Percentiles rank a stretch among this genome's conserved stretches.
Conservation (phyloP, 768 basidiomycete species). For the Lactarius evosmus region DNA sequence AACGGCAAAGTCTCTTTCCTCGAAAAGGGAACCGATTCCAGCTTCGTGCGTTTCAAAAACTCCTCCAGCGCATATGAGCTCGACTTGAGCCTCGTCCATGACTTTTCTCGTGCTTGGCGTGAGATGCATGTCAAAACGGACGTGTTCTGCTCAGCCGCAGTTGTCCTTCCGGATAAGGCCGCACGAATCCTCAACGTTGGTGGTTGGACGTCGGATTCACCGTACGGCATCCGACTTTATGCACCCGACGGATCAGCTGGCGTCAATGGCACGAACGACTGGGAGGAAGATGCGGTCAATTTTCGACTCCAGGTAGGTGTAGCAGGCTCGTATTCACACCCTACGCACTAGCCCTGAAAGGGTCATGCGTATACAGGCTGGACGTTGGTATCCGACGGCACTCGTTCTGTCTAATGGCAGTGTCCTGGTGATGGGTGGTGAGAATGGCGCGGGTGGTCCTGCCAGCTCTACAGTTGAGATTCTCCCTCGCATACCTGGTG, state of each 20-base stretch:
- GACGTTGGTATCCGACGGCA: slow-evolving; percentile 72
- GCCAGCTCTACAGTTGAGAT: slow-evolving; percentile 70
- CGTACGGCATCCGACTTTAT: slow-evolving; percentile 72
- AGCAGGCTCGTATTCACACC: neutral
- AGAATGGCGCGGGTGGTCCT: slow-evolving; percentile 62
- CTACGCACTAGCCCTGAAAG: neutral
- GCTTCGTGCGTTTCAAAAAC: slow-evolving; percentile 58
- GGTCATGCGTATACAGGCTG: slow-evolving; percentile 38
- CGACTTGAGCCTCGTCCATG: slow-evolving; percentile 53
- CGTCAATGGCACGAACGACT: slow-evolving; percentile 71
- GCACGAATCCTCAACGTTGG: slow-evolving; percentile 65
- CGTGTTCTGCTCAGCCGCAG: slow-evolving; percentile 73
- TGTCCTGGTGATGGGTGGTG: slow-evolving; percentile 73
- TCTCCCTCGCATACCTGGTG: slow-evolving; percentile 63
- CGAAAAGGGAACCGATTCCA: slow-evolving; percentile 67
- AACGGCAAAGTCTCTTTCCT: slow-evolving; percentile 81
- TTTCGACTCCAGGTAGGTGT: slow-evolving; percentile 56
- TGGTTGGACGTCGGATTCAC: slow-evolving; percentile 69
- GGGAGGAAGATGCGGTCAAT: slow-evolving; percentile 65
- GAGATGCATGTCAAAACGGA: slow-evolving; percentile 74
- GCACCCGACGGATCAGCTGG: slow-evolving; percentile 66
- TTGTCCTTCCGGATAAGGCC: slow-evolving; percentile 72
- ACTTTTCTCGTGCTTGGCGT: slow-evolving; percentile 56
- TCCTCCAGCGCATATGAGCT: slow-evolving; percentile 78
- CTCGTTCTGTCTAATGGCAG: slow-evolving; percentile 71